Percentiles rank a stretch among this genome's conserved stretches.
Evolutionary conservation across 495 filamentous ascomycete genomes (phyloP).

Genomic region (Margaritispora aquatica): DNA sequence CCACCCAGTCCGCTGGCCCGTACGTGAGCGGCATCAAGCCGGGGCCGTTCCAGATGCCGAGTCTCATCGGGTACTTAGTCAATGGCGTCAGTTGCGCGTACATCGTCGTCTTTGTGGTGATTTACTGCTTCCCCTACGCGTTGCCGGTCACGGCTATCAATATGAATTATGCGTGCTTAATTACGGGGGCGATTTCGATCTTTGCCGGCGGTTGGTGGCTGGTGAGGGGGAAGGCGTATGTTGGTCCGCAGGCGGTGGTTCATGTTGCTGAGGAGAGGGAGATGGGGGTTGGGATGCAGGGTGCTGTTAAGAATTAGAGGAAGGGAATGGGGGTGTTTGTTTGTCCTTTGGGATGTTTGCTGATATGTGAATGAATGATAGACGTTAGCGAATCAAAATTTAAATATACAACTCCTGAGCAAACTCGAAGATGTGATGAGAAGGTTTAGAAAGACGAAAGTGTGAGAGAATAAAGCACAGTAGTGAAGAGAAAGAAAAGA

Average conservation of each 20-base stretch:
- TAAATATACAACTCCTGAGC: too few species aligned
- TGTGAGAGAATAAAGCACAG: too few species aligned
- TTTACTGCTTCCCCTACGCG: slow-evolving; percentile 59
- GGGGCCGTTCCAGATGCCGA: slow-evolving; percentile 53
- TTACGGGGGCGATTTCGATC: slow-evolving; percentile 12
- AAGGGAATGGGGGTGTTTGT: too few species aligned
- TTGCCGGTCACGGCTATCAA: slow-evolving; percentile 40
- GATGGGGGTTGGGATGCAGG: background rate
- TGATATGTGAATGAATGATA: too few species aligned
- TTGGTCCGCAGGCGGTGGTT: slow-evolving; percentile 9
- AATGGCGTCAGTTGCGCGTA: slow-evolving; percentile 50
- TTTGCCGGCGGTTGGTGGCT: slow-evolving; percentile 16
- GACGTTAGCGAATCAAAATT: too few species aligned
- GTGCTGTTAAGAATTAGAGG: too few species aligned
- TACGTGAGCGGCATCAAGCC: slow-evolving; percentile 23
- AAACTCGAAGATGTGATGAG: too few species aligned
- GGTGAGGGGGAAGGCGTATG: slow-evolving; percentile 10
- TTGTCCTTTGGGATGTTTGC: too few species aligned
- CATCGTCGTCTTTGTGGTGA: slow-evolving; percentile 56
- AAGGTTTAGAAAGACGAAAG: too few species aligned
- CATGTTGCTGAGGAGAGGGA: background rate
- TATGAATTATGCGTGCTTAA: slow-evolving; percentile 45
- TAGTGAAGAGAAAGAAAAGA: too few species aligned
- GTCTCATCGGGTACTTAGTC: slow-evolving; percentile 42
- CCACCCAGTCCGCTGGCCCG: slow-evolving; percentile 1